Evolutionary conservation across 768 basidiomycete species (phyloP), one percentile per base, ranked within the genome.

Genomic region (Boletales sp.): DNA sequence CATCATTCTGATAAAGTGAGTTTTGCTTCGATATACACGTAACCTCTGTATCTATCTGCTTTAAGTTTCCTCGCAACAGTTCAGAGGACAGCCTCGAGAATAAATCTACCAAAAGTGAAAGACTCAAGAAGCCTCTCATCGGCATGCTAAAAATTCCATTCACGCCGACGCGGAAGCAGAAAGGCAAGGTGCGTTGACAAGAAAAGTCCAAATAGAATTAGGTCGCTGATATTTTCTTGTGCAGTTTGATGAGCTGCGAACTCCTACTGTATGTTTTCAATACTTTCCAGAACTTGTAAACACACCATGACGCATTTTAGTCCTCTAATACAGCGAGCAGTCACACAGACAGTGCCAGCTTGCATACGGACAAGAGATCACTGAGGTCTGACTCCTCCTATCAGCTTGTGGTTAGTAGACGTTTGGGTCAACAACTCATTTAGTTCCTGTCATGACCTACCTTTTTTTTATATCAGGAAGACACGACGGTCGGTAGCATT

Each of bases 251-350:
- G 41, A 17, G n/a, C 19, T 36, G 3, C 50, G 5, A 18, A 31
- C 40, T 41, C 32, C 21, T 6, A 42, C 37, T 11, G 60, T 62
- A 51, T 18, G 54, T 42, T 33, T 25, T 7, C 14, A 12, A 42
- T 5, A 5, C 38, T 35, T 9, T 37, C 4, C 12, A 35, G 11
- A 39, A 32, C 3, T 33, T 14, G 18, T 13, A 3, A 1, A 39
- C 18, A 2, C n/a, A 32, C 7, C 8, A 41, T 15, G 8, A 10
- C 36, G 41, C 44, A n/a, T 12, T 3, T 19, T 33, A 63, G 57
- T 31, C 47, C 1, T 40, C 52, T 35, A 19, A 17, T 14, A 45
- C 28, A 32, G 48, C 15, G 33, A 52, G 52, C 17, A 38, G 31
- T 9, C 9, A 9, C 28, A 13, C 41, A 4, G 42, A 39, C 8